Percentiles rank a stretch among this genome's conserved stretches.
Evolutionary conservation across 257 asterid species (phyloP).

Genomic region (Nicotiana noctiflora): DNA sequence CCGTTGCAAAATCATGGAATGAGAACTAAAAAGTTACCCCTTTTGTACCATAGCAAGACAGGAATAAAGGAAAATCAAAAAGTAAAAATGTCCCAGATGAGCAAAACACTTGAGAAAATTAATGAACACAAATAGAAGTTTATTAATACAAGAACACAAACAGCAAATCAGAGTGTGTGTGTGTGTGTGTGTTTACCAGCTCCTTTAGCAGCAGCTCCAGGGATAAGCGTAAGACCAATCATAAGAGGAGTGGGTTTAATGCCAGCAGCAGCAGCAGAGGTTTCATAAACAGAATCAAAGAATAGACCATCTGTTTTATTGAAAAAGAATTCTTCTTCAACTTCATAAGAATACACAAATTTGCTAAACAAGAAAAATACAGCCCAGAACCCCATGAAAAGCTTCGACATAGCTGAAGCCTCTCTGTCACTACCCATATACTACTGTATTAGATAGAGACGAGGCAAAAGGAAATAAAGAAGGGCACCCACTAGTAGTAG

Average conservation of each 20-base stretch:
- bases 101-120: neutral
- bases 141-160: neutral
- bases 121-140: neutral
- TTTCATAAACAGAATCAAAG: constrained; percentile 4
- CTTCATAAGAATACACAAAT: constrained; percentile 46
- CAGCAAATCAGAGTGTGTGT: neutral
- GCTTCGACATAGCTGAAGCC: neutral
- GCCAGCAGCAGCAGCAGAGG: constrained; percentile 29
- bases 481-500: too few species aligned
- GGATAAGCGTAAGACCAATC: constrained; percentile 79
- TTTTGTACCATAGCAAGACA: neutral
- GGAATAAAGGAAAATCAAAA: neutral
- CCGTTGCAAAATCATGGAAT: neutral
- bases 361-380: constrained; percentile 11
- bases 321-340: constrained; percentile 39
- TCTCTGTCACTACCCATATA: neutral
- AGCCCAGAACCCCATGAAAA: neutral
- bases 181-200: constrained; percentile 43
- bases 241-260: constrained; percentile 43
- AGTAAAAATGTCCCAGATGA: neutral
- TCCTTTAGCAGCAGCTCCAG: constrained; percentile 76
- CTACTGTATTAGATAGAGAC: neutral
- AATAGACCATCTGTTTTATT: constrained; percentile 37
- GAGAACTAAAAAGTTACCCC: neutral
- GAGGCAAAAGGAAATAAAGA: neutral